These are phyloP conservation scores for Exserohilum turcica DNA, from an alignment of 2,329 filamentous ascomycete genomes.

Conservation along the genomic window DNA sequence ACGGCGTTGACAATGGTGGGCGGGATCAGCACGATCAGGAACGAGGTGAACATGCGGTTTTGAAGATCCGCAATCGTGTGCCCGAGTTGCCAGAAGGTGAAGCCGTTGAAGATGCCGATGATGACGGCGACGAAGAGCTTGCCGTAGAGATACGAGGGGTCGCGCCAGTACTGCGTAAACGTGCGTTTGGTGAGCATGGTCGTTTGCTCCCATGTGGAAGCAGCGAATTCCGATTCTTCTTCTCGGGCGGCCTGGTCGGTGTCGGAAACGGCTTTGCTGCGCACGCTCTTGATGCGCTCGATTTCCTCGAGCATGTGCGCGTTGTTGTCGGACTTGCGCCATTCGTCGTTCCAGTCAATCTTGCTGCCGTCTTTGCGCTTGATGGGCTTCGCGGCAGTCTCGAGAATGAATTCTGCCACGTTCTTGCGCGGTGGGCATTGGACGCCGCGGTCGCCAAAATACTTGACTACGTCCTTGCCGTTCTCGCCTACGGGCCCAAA, in stretches of 20 bases:
- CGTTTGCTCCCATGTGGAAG: conserved; percentile 66
- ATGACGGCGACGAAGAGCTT: conserved; percentile 75
- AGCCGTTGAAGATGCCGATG: conserved; percentile 77
- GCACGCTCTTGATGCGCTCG: conserved; percentile 63
- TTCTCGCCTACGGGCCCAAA: conserved; percentile 74
- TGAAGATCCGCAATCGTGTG: conserved; percentile 71
- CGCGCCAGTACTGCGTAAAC: conserved; percentile 76
- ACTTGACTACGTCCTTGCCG: conserved; percentile 67
- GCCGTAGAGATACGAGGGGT: conserved; percentile 76
- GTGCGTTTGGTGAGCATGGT: conserved; percentile 70
- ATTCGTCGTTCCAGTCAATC: conserved; percentile 77
- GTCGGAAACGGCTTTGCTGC: conserved; percentile 54
- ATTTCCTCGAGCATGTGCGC: conserved; percentile 67
- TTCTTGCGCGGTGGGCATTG: conserved; percentile 70
- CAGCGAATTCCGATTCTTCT: conserved; percentile 66
- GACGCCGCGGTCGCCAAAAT: conserved; percentile 70
- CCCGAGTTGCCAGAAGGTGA: conserved; percentile 75
- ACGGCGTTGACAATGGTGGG: conserved; percentile 74
- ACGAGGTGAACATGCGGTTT: conserved; percentile 76
- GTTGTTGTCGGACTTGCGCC: conserved; percentile 68
- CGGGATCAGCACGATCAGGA: conserved; percentile 64
- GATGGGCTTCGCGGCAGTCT: conserved; percentile 65
- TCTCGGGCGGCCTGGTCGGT: conserved; percentile 24
- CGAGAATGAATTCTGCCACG: conserved; percentile 69
- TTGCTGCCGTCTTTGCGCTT: conserved; percentile 59